phyloP scores from a whole-genome alignment of 2,329 filamentous ascomycete species.

The Colletotrichum sp. region DNA sequence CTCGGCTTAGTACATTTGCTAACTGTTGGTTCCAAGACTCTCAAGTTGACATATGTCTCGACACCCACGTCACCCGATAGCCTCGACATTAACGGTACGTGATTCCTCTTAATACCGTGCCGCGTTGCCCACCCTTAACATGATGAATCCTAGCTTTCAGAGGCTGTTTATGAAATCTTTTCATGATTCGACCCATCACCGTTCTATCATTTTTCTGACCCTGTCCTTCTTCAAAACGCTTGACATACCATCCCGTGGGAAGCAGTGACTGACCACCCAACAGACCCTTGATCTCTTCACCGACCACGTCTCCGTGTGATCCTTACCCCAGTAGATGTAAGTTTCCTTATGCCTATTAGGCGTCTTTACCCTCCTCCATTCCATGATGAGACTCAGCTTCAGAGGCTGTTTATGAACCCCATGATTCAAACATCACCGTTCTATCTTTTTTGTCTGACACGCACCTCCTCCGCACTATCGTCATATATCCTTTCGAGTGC shows the following conservation, averaged over 20 bases:
- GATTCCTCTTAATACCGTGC: background rate
- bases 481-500: background rate
- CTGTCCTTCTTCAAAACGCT: background rate
- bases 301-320: background rate
- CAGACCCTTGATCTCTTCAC: background rate
- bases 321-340: background rate
- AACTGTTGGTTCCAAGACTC: background rate
- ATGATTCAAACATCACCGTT: slow-evolving; percentile 43
- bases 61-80: background rate
- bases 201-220: slow-evolving; percentile 30
- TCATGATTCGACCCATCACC: slow-evolving; percentile 44
- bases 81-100: background rate
- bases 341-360: background rate
- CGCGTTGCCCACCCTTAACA: slow-evolving; percentile 13
- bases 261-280: background rate
- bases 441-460: slow-evolving; percentile 26
- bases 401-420: slow-evolving; percentile 54
- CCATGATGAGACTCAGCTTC: slow-evolving; percentile 42
- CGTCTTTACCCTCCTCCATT: background rate
- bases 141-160: slow-evolving; percentile 46
- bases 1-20: background rate
- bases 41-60: background rate
- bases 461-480: background rate
- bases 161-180: slow-evolving; percentile 52
- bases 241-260: background rate